phyloP scores from a whole-genome alignment of 1,284 basidiomycete genomes.

The Somion occarium region DNA sequence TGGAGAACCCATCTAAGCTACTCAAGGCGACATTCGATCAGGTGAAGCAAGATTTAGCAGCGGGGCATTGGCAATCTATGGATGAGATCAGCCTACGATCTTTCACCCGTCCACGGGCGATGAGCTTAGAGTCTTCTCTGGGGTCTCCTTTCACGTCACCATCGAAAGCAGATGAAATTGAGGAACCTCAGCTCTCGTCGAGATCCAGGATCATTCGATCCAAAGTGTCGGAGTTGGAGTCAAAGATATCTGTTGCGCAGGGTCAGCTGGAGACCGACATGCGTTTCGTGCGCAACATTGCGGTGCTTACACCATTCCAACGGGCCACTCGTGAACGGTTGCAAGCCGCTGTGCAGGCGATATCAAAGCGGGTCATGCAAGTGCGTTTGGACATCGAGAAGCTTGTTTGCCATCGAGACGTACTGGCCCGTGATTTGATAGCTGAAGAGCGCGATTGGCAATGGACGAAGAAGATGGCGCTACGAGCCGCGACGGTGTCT shows the following conservation, averaged over 20 bases:
- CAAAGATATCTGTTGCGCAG: slow-evolving; percentile 51
- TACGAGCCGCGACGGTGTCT: slow-evolving; percentile 66
- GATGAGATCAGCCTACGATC: slow-evolving; percentile 22
- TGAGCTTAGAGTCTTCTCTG: slow-evolving; percentile 29
- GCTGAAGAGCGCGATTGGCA: slow-evolving; percentile 70
- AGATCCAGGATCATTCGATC: slow-evolving; percentile 56
- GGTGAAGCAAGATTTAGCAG: slow-evolving; percentile 79
- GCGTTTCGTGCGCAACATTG: slow-evolving; percentile 77
- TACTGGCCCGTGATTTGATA: slow-evolving; percentile 70
- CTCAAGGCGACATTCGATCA: slow-evolving; percentile 81
- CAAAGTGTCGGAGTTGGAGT: slow-evolving; percentile 64
- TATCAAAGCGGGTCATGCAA: slow-evolving; percentile 63
- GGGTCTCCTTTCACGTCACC: slow-evolving; percentile 13
- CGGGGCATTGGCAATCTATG: slow-evolving; percentile 30
- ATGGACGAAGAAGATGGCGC: slow-evolving; percentile 62
- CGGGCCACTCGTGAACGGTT: slow-evolving; percentile 77
- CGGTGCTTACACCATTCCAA: slow-evolving; percentile 84
- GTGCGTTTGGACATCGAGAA: slow-evolving; percentile 74
- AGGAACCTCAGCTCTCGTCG: slow-evolving; percentile 34
- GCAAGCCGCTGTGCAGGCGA: slow-evolving; percentile 53
- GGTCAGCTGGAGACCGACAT: slow-evolving; percentile 67
- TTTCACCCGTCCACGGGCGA: slow-evolving; percentile 27
- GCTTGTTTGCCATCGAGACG: slow-evolving; percentile 68
- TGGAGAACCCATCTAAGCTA: slow-evolving; percentile 38
- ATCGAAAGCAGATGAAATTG: slow-evolving; percentile 13